Base-by-base conservation (phyloP, 2,329 filamentous ascomycete genomes). In the Penicillium sp. region DNA sequence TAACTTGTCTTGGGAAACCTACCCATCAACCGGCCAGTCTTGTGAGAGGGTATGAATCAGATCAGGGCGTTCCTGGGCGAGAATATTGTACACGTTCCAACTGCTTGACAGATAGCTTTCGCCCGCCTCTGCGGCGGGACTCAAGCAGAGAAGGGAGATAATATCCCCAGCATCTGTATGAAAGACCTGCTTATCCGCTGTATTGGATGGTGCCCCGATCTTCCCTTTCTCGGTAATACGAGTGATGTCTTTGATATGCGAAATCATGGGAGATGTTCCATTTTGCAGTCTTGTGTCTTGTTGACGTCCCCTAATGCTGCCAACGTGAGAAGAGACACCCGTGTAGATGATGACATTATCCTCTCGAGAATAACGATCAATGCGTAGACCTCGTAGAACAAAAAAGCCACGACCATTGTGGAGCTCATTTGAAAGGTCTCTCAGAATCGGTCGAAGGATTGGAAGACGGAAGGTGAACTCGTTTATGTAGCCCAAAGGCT, bases 231-330 rank as follows among this genome's bases (percentile, higher is more conserved):
- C 57, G 9, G 49, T 40, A 0, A 50, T 61, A 15, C 25, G 46
- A 20, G 64, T 74, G 7, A 89, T 73, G 59, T 89, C 85, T 67
- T 84, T 88, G 71, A 89, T 84, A 58, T 89, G 85, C 2, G 79
- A 74, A 2, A 85, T 68, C 6, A 84, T 79, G 0, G 83, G 80
- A 43, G 59, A 65, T 8, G 55, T 60, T 22, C 59, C 59, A 26
- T 63, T 56, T 20, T 53, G 53, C n/a, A 63, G 41, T 31, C 62
- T 54, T 3, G 54, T 62, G 40, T 72, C 73, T 63, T 78, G 73
- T 57, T 80, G 77, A 3, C 74, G 70, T 5, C 73, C 78, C 3
- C 76, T 65, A 9, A 71, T 61, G 8, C 61, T 59, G 27, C 68
- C 77, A 44, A 79, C 68, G 55, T 79, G 73, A 6, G 74, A 73